Evolutionary conservation across 164 flowering plant genomes (phyloP).

Genomic region (Litsea cubeba): DNA sequence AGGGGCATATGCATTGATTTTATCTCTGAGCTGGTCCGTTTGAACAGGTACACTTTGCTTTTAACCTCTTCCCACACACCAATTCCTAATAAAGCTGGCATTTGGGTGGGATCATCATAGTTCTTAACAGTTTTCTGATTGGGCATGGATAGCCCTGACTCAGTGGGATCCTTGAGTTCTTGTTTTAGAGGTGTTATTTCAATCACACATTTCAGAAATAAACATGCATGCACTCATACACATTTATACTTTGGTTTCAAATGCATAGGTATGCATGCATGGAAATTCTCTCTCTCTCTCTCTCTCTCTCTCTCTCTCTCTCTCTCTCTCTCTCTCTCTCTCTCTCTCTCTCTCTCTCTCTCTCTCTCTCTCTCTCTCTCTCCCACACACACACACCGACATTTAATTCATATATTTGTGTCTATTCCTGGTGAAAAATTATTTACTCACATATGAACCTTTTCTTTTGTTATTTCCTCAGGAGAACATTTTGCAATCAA

Average conservation of each 20-base stretch:
- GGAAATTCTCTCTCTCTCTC: background rate
- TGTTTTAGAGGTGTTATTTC: background rate
- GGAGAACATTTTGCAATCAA: conserved; percentile 58
- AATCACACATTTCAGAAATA: background rate
- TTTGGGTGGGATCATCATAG: background rate
- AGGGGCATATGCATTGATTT: conserved; percentile 57
- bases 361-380: background rate
- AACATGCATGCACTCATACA: background rate
- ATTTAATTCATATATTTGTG: background rate
- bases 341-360: background rate
- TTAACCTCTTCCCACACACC: background rate
- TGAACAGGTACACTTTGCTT: conserved; percentile 44
- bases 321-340: conserved; percentile 5
- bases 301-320: conserved; percentile 7
- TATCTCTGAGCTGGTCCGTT: conserved; percentile 49
- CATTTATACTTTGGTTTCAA: too few species aligned
- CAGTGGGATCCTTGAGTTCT: background rate
- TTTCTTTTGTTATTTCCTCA: conserved; percentile 21
- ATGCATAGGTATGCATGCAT: background rate
- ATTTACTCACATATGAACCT: background rate
- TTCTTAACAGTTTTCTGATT: background rate
- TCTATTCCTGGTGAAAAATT: background rate
- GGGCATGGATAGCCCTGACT: background rate
- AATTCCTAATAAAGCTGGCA: background rate
- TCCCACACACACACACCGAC: background rate